A percentile compares a stretch with the other conserved stretches of the same genome.
Evolutionary conservation across 805 yeast genomes (phyloP).

Genomic region (Saccharomyces mikatae): DNA sequence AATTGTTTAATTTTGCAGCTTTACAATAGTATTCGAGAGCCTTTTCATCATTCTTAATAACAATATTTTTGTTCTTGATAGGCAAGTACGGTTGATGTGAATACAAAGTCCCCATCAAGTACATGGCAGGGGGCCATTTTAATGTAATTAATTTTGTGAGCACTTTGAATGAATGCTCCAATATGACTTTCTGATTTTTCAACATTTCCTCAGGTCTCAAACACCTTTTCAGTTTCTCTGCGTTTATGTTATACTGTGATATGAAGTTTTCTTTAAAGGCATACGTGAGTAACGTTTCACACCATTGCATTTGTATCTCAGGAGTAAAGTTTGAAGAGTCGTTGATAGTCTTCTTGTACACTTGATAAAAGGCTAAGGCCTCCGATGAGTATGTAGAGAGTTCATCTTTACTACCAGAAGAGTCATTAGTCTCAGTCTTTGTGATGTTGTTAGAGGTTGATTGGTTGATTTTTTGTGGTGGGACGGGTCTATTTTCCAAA

Average conservation of each 20-base stretch:
- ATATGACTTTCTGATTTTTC: slow-evolving; percentile 48
- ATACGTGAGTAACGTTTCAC: slow-evolving; percentile 46
- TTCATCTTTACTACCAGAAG: slow-evolving; percentile 5
- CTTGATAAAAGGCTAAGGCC: slow-evolving; percentile 17
- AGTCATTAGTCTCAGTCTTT: not conserved
- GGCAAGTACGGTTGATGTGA: slow-evolving; percentile 42
- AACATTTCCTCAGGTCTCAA: slow-evolving; percentile 37
- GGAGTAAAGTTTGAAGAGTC: slow-evolving; percentile 37
- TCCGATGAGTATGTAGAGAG: slow-evolving; percentile 14
- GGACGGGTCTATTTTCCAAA: not conserved
- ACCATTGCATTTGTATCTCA: slow-evolving; percentile 53
- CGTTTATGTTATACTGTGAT: slow-evolving; percentile 41
- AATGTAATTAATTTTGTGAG: slow-evolving; percentile 46
- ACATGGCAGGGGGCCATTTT: slow-evolving; percentile 47
- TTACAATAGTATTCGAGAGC: slow-evolving; percentile 54
- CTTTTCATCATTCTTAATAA: slow-evolving; percentile 47
- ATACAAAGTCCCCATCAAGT: slow-evolving; percentile 54
- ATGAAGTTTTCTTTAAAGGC: slow-evolving; percentile 37
- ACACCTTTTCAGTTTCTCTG: slow-evolving; percentile 34
- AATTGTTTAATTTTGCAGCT: slow-evolving; percentile 51
- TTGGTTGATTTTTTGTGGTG: not conserved
- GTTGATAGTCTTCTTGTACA: slow-evolving; percentile 18
- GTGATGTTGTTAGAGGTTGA: not conserved
- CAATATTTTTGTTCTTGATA: slow-evolving; percentile 38
- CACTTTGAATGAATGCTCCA: slow-evolving; percentile 50